phyloP scores from a whole-genome alignment of 257 asterid species.

The Dorcoceras hygrometricum region DNA sequence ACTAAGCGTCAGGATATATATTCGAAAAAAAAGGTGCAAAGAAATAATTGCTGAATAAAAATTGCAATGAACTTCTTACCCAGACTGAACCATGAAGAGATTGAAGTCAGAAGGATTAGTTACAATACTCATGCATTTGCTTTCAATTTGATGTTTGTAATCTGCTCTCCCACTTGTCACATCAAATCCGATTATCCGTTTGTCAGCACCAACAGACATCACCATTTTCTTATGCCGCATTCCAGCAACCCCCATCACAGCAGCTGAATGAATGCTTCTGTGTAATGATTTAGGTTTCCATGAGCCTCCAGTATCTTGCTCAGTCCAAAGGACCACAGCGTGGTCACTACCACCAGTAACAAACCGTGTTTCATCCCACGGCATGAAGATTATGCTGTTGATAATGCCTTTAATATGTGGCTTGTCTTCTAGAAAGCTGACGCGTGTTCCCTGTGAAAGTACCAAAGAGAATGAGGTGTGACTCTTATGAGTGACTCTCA shows the following conservation, averaged over 20 bases:
- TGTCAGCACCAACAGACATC: constrained; percentile 87
- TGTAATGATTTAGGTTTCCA: constrained; percentile 72
- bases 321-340: constrained; percentile 76
- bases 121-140: constrained; percentile 90
- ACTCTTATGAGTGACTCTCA: background rate
- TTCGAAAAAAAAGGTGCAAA: background rate
- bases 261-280: constrained; percentile 64
- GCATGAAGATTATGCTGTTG: constrained; percentile 82
- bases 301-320: constrained; percentile 45
- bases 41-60: too few relatives aligned
- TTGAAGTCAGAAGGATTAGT: constrained; percentile 88
- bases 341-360: constrained; percentile 94
- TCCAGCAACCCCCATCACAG: constrained; percentile 95
- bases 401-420: constrained; percentile 83
- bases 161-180: constrained; percentile 49
- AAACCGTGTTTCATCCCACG: constrained; percentile 72
- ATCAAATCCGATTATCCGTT: constrained; percentile 68
- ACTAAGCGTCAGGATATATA: background rate
- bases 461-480: constrained; percentile 6
- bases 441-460: constrained; percentile 46
- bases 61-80: constrained; percentile 39
- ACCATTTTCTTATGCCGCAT: constrained; percentile 70
- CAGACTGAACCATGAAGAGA: constrained; percentile 93
- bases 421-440: constrained; percentile 58
- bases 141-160: constrained; percentile 70